Percentiles rank a stretch among this genome's conserved stretches.
Evolutionary conservation across 306 rosid genomes (phyloP).

Genomic region (Herpetospermum pedunculosum): DNA sequence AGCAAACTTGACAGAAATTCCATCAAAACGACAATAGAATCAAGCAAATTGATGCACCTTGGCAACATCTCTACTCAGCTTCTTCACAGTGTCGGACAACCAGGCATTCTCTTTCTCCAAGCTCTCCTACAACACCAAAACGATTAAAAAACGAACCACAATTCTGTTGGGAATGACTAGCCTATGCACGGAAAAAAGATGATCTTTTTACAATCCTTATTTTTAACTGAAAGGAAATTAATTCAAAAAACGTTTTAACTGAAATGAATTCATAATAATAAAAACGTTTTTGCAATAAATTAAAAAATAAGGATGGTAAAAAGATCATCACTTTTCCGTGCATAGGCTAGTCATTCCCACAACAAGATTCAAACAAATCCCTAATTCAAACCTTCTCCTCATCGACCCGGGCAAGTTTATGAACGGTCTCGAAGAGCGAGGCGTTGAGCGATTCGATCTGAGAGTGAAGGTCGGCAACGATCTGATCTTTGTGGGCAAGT

Average conservation of each 20-base stretch:
- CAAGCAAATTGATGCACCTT: slow-evolving; percentile 37
- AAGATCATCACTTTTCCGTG: too few relatives aligned
- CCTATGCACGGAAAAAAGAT: too few relatives aligned
- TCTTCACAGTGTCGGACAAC: slow-evolving; percentile 52
- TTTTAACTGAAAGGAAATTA: too few relatives aligned
- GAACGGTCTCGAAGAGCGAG: slow-evolving; percentile 39
- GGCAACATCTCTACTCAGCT: slow-evolving; percentile 75
- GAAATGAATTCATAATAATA: too few relatives aligned
- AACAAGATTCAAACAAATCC: neutral
- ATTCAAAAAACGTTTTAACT: too few relatives aligned
- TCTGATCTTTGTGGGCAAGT: slow-evolving; percentile 38
- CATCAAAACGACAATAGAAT: neutral
- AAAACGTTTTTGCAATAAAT: too few relatives aligned
- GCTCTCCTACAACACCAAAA: slow-evolving; percentile 33
- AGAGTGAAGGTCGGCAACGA: slow-evolving; percentile 41
- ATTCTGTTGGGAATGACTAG: too few relatives aligned
- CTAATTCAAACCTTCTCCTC: slow-evolving; percentile 44
- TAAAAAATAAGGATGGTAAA: too few relatives aligned
- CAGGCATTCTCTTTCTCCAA: slow-evolving; percentile 51
- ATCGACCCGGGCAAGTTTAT: slow-evolving; percentile 40
- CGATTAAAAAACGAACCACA: neutral
- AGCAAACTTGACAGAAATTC: neutral
- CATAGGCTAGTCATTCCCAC: too few relatives aligned
- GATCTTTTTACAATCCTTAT: too few relatives aligned
- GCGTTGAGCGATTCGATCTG: slow-evolving; percentile 47